Evolutionary conservation across 2,329 filamentous ascomycete species (phyloP), one percentile per base, ranked within the genome.

Genomic region (Ceratocystiopsis sp.): DNA sequence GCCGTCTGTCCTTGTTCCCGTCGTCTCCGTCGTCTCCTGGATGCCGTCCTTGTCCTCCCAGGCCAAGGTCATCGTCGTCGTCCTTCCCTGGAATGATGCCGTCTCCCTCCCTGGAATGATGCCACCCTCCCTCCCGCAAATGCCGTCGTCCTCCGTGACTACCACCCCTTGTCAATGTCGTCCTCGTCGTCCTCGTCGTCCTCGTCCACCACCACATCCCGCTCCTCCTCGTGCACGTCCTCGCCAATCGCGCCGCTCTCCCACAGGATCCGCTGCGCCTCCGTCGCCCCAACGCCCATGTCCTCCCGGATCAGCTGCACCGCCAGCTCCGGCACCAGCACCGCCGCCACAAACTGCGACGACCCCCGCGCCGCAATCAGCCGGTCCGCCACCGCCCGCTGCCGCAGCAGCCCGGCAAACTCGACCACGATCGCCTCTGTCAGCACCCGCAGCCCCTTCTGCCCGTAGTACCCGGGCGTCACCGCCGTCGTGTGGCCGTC

Each of bases 381-480:
- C 15, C 66, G 62, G 54, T 89, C 82, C 42, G 69, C 65, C 15
- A 76, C 63, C 2, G 79, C 74, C 43, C 73, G 67, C 49, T 71
- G 65, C 45, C 79, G 75, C 29, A 89, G 59, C 47, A 72, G 58
- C 10, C 65, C 56, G 14, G 71, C 73, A 55, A 84, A 78, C 39
- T 66, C 65, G 4, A 61, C 54, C 46, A 82, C 75, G 35, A 86
- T 70, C 43, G 70, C 71, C 52, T 84, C 78, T 38, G 75, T 81
- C 70, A 94, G 84, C 42, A 71, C 61, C 40, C 73, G 73, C 42
- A 81, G 67, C 1, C 86, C 86, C 17, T 78, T 72, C 3, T 78
- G 71, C 2, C 86, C 86, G 59, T 93, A 94, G 59, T 93, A 94
- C 0, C 86, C 86, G 11, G 82, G 81, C 3, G 72, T 77, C 29